Percentiles rank a stretch among this genome's conserved stretches.
phyloP scores from a whole-genome alignment of 331 rosid species.

The Phaseolus coccineus region DNA sequence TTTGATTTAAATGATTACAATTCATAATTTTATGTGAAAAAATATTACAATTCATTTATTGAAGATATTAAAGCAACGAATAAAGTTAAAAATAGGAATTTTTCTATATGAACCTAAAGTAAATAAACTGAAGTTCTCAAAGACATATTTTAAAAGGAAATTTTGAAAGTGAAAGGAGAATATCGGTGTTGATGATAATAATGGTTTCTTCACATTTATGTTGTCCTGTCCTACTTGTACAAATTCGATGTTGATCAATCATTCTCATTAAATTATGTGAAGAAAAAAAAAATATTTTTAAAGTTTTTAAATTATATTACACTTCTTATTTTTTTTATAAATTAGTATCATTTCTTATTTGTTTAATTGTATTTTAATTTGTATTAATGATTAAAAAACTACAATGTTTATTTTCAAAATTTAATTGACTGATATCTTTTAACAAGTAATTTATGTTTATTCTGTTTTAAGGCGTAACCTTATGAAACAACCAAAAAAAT shows the following conservation, averaged over 20 bases:
- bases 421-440: too few relatives aligned
- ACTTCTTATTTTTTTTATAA: too few relatives aligned
- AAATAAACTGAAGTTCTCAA: not conserved
- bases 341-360: too few relatives aligned
- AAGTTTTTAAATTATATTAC: too few relatives aligned
- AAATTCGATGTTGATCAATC: not conserved
- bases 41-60: too few relatives aligned
- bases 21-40: not conserved
- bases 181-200: not conserved
- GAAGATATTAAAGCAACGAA: not conserved
- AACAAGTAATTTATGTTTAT: not conserved
- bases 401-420: too few relatives aligned
- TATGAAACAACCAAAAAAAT: too few relatives aligned
- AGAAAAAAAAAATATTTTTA: too few relatives aligned
- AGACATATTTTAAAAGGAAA: not conserved
- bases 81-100: not conserved
- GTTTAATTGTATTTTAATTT: too few relatives aligned
- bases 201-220: not conserved
- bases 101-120: not conserved
- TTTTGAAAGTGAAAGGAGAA: not conserved
- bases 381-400: too few relatives aligned
- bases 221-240: not conserved
- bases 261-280: not conserved
- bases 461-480: not conserved
- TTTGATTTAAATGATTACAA: not conserved